Conservation (phyloP, 2,329 filamentous ascomycete genomes). For the Blastomyces gilchristii region DNA sequence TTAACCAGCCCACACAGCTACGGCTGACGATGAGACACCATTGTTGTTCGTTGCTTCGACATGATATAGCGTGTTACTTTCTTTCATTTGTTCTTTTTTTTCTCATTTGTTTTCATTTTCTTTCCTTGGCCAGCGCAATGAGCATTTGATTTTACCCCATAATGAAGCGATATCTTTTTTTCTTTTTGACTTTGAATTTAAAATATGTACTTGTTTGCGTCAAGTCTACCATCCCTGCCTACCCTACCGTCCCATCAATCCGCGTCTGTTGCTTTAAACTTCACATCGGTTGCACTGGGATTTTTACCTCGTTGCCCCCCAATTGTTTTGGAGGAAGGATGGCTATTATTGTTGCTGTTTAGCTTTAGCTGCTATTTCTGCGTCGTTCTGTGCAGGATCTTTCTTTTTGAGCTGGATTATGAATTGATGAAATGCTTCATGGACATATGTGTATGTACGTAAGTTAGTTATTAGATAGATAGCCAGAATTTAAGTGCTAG, state of each 20-base stretch:
- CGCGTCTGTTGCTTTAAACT: not conserved
- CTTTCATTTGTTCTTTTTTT: too few relatives aligned
- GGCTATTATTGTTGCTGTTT: not conserved
- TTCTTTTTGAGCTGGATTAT: not conserved
- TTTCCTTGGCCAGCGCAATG: not conserved
- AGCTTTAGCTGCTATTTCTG: not conserved
- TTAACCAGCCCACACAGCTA: not conserved
- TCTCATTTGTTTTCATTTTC: not conserved
- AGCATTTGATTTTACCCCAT: not conserved
- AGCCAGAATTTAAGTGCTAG: not conserved
- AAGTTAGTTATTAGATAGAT: not conserved
- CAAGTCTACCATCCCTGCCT: not conserved
- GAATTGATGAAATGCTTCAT: slow-evolving; percentile 1
- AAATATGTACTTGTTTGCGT: not conserved
- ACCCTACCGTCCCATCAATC: not conserved
- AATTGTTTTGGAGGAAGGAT: not conserved
- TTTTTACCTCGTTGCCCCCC: not conserved
- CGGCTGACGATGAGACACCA: not conserved
- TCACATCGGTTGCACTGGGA: not conserved
- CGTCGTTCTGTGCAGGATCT: not conserved
- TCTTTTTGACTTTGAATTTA: not conserved
- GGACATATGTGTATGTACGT: not conserved
- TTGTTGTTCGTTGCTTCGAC: not conserved
- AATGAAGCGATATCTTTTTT: not conserved
- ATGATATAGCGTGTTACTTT: too few relatives aligned